These are phyloP conservation scores for Fusarium sp. DNA, from an alignment of 2,329 filamentous ascomycete genomes.

Conservation along the genomic window DNA sequence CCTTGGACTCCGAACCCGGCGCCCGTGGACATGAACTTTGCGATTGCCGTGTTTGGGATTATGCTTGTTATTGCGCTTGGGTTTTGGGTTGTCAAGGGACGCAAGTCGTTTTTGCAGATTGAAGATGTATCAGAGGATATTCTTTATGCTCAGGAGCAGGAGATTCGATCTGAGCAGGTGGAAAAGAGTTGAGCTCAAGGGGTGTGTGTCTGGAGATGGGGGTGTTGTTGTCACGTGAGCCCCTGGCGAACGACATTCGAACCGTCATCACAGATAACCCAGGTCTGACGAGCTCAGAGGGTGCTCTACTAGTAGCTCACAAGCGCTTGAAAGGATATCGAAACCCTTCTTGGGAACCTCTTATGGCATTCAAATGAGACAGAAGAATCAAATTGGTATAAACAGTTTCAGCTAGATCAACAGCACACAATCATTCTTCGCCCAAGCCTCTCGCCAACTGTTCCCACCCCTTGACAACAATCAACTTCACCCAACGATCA, in stretches of 20 bases:
- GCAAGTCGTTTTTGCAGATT: slow-evolving; percentile 50
- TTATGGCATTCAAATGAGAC: background rate
- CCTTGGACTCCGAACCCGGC: slow-evolving; percentile 57
- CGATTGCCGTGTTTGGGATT: slow-evolving; percentile 66
- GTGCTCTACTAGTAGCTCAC: background rate
- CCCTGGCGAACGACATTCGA: background rate
- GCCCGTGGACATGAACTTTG: slow-evolving; percentile 65
- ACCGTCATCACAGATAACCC: background rate
- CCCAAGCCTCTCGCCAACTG: background rate
- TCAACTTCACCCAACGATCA: too few species aligned
- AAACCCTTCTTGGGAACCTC: background rate
- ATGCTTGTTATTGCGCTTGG: slow-evolving; percentile 61
- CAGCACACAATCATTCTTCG: background rate
- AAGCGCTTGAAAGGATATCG: background rate
- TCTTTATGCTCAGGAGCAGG: slow-evolving; percentile 14
- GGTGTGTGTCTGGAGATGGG: background rate
- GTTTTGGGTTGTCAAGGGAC: slow-evolving; percentile 63
- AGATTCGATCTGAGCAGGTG: background rate
- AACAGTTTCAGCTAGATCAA: background rate
- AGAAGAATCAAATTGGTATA: background rate
- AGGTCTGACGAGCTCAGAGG: rapidly evolving
- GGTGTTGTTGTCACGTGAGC: background rate
- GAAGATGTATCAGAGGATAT: slow-evolving; percentile 20
- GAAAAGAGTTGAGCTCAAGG: slow-evolving; percentile 4
- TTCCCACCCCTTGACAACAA: background rate